Conservation (phyloP, 345 rosid species). For the Bruguiera parviflora region DNA sequence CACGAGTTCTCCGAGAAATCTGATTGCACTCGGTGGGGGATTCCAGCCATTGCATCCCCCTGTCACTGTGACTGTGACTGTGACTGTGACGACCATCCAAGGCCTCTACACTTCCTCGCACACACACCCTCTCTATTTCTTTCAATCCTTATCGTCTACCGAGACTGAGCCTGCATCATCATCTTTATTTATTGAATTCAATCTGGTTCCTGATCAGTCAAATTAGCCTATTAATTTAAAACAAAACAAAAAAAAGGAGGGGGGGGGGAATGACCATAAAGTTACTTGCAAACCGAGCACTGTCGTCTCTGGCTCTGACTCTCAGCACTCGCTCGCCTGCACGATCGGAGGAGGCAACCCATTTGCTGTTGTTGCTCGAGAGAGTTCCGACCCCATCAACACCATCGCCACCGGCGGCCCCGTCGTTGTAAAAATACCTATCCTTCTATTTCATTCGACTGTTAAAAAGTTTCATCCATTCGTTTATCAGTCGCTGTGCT, state of each 20-base stretch:
- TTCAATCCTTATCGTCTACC: too few species aligned
- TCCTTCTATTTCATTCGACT: not conserved
- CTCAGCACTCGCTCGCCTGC: not conserved
- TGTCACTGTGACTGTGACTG: too few species aligned
- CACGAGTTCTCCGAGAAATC: conserved; percentile 62
- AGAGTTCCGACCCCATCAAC: not conserved
- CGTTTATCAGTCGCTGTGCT: not conserved
- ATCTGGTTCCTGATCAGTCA: too few species aligned
- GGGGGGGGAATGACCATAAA: too few species aligned
- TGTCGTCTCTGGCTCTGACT: not conserved
- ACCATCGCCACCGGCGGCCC: not conserved
- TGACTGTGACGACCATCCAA: conserved; percentile 28
- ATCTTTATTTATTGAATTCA: too few species aligned
- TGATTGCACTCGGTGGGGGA: conserved; percentile 55
- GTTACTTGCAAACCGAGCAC: too few species aligned
- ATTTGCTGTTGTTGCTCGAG: not conserved
- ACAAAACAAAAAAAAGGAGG: too few species aligned
- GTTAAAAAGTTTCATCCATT: not conserved
- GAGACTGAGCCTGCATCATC: too few species aligned
- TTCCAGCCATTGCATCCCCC: conserved; percentile 38
- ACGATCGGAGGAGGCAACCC: not conserved
- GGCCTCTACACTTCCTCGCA: conserved; percentile 74
- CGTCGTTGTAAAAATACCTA: not conserved
- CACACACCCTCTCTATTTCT: conserved; percentile 33
- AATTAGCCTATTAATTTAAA: too few species aligned